Evolutionary conservation across 228 moss, liverwort and hornwort genomes (phyloP).

Genomic region (Sphagnum magellanicum): DNA sequence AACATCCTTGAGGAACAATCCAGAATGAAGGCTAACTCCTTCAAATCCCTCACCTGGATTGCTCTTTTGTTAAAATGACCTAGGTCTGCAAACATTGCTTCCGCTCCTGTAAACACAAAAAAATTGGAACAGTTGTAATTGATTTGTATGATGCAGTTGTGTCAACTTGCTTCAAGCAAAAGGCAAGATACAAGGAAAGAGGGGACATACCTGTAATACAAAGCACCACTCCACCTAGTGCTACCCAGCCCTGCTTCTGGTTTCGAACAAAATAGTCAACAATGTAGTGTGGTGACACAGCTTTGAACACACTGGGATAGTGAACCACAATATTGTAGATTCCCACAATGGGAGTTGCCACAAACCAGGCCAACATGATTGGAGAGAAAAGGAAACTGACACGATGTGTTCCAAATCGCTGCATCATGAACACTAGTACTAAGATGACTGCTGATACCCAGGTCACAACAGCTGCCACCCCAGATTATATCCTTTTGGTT

Average conservation of each 20-base stretch:
- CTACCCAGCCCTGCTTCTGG: slow-evolving; percentile 60
- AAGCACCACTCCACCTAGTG: slow-evolving; percentile 69
- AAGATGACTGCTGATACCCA: slow-evolving; percentile 53
- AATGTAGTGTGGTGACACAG: slow-evolving; percentile 59
- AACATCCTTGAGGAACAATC: no score
- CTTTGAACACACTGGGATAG: slow-evolving; percentile 58
- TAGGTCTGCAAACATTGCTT: slow-evolving; percentile 72
- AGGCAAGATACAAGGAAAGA: no score
- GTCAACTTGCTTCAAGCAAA: no score
- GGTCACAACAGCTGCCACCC: slow-evolving; percentile 57
- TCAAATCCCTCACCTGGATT: slow-evolving; percentile 43
- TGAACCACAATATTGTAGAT: slow-evolving; percentile 47
- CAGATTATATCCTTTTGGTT: slow-evolving; percentile 7
- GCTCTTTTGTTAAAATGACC: slow-evolving; percentile 74
- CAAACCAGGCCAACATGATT: slow-evolving; percentile 54
- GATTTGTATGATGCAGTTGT: no score
- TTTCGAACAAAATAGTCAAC: slow-evolving; percentile 46
- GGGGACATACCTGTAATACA: slow-evolving; percentile 57
- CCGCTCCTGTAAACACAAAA: slow-evolving; percentile 39
- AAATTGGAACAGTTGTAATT: not conserved
- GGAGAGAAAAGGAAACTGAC: slow-evolving; percentile 70
- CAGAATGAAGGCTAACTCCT: not conserved
- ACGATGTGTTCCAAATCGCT: slow-evolving; percentile 59
- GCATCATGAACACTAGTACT: slow-evolving; percentile 47
- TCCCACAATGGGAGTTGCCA: slow-evolving; percentile 42